Conservation (phyloP, 805 yeast genomes). For the Nakazawaea molendinolei region DNA sequence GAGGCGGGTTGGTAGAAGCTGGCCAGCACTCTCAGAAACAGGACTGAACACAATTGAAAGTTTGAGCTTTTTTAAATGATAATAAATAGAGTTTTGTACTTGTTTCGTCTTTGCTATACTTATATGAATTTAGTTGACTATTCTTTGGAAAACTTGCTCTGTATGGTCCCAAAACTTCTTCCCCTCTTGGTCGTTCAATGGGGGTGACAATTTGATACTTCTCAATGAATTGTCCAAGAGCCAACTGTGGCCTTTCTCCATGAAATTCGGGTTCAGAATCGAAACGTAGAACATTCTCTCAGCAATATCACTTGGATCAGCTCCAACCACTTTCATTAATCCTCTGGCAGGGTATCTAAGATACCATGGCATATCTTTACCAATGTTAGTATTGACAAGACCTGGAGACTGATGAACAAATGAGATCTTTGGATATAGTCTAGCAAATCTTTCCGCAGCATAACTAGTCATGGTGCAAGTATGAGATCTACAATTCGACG, state of each 20-base stretch:
- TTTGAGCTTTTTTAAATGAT: no score
- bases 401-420: conserved; percentile 21
- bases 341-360: conserved; percentile 8
- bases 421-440: conserved; percentile 15
- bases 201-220: background rate
- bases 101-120: no score
- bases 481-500: conserved; percentile 12
- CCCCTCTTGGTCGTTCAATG: background rate
- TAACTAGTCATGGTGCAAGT: conserved; percentile 16
- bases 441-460: conserved; percentile 15
- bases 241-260: conserved; percentile 2
- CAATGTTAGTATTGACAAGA: conserved; percentile 16
- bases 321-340: conserved; percentile 9
- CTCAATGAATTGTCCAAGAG: background rate
- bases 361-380: conserved; percentile 17
- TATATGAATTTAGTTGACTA: background rate
- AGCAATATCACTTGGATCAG: conserved; percentile 14
- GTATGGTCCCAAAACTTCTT: conserved; percentile 5
- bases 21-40: conserved; percentile 2
- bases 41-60: background rate
- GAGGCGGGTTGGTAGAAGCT: conserved; percentile 9
- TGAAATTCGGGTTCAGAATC: conserved; percentile 13
- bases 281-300: conserved; percentile 18
- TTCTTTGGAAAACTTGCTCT: background rate
- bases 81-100: no score